phyloP scores from a whole-genome alignment of 2,329 filamentous ascomycete species.

The Moelleriella libera region DNA sequence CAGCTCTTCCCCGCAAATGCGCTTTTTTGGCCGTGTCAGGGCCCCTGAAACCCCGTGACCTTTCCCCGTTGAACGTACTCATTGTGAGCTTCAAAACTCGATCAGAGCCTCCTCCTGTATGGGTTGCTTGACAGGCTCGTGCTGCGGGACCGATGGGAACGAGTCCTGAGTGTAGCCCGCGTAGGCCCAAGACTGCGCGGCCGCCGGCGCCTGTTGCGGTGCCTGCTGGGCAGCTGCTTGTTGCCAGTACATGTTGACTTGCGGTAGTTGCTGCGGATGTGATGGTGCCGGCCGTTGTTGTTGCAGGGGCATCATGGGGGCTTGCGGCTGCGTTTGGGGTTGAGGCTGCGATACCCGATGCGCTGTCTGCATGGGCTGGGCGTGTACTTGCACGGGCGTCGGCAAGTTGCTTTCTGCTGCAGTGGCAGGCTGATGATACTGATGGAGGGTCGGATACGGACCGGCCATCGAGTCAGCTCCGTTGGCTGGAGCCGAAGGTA shows the following conservation, averaged over 20 bases:
- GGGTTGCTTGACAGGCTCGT: conserved; percentile 26
- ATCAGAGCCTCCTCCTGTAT: conserved; percentile 66
- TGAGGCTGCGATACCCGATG: conserved; percentile 12
- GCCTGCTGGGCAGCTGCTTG: conserved; percentile 18
- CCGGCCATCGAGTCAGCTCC: conserved; percentile 29
- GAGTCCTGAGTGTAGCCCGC: conserved; percentile 40
- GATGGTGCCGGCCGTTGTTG: conserved; percentile 3
- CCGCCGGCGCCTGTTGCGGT: conserved; percentile 16
- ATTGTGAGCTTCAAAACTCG: conserved; percentile 51
- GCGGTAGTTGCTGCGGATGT: conserved; percentile 15
- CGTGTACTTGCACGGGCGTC: conserved; percentile 15
- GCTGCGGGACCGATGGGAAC: conserved; percentile 47
- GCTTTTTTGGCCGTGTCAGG: no score
- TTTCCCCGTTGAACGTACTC: background rate
- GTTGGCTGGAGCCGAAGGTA: conserved; percentile 22
- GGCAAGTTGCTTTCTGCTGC: conserved; percentile 18
- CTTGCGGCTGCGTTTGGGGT: conserved; percentile 9
- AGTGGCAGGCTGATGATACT: conserved; percentile 29
- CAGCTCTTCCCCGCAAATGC: no score
- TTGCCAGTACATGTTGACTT: conserved; percentile 19
- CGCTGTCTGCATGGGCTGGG: conserved; percentile 10
- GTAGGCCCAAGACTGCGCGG: conserved; percentile 30
- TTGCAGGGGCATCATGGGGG: conserved; percentile 13
- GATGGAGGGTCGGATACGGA: conserved; percentile 38
- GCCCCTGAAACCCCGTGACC: background rate